Percentiles rank a stretch among this genome's conserved stretches.
Evolutionary conservation across 805 yeast genomes (phyloP).

Genomic region (Zygosaccharomyces lentus): DNA sequence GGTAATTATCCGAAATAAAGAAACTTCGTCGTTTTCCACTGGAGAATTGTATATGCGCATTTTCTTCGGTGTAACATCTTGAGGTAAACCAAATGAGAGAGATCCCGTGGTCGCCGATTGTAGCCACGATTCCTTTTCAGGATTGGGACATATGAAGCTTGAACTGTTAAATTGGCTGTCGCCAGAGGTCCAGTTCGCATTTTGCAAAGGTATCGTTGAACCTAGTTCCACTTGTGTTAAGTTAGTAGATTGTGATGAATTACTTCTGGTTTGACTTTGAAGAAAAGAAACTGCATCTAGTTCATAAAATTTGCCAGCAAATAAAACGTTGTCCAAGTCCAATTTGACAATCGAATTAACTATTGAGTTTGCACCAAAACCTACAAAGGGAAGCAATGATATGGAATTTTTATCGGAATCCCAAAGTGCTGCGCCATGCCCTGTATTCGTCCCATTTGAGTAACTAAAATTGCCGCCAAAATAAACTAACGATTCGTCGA

Average conservation of each 20-base stretch:
- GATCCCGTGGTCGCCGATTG: conserved; percentile 51
- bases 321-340: conserved; percentile 51
- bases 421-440: conserved; percentile 56
- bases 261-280: conserved; percentile 19
- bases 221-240: conserved; percentile 48
- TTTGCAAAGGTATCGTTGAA: conserved; percentile 55
- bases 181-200: conserved; percentile 50
- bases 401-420: conserved; percentile 43
- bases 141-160: conserved; percentile 55
- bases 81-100: conserved; percentile 59
- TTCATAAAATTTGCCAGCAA: conserved; percentile 72
- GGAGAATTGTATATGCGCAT: conserved; percentile 65
- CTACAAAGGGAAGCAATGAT: conserved; percentile 60
- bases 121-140: conserved; percentile 47
- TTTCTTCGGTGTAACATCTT: conserved; percentile 59
- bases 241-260: conserved; percentile 31
- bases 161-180: conserved; percentile 35
- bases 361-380: conserved; percentile 58
- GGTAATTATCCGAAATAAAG: conserved; percentile 67
- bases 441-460: conserved; percentile 33
- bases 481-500: conserved; percentile 54
- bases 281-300: conserved; percentile 48
- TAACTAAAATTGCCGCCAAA: conserved; percentile 75
- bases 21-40: conserved; percentile 42
- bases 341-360: conserved; percentile 60